Percentiles rank a stretch among this genome's conserved stretches.
These are phyloP conservation scores for Patellifolia procumbens DNA, from an alignment of 179 eudicot genomes.

Conservation along the genomic window DNA sequence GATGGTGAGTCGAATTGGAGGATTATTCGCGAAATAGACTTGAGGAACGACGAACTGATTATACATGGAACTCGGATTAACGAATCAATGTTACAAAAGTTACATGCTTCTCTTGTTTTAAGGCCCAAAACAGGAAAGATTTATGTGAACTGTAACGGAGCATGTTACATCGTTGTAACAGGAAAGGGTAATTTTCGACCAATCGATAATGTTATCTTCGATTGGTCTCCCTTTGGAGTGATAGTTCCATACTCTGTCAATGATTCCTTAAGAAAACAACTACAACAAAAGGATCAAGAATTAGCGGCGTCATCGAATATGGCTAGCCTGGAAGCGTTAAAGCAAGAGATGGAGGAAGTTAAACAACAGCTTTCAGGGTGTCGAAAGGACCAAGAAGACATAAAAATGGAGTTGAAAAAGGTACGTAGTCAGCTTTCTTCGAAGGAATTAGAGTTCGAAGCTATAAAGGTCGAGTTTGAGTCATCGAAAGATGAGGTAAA, in stretches of 20 bases:
- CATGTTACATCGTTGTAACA: conserved; percentile 7
- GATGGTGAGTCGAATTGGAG: neutral
- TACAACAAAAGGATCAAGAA: conserved; percentile 9
- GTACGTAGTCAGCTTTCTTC: neutral
- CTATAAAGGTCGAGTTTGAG: neutral
- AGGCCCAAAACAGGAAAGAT: neutral
- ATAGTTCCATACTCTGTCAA: neutral
- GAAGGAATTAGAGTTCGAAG: neutral
- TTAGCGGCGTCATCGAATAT: neutral
- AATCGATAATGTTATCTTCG: conserved; percentile 27
- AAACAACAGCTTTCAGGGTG: conserved; percentile 6
- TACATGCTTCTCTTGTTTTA: conserved; percentile 23
- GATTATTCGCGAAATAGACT: conserved; percentile 1
- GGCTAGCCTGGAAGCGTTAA: conserved; percentile 15
- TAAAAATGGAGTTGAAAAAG: neutral
- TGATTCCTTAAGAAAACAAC: conserved; percentile 11
- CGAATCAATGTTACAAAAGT: conserved; percentile 18
- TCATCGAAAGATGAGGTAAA: neutral
- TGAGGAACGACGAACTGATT: conserved; percentile 20
- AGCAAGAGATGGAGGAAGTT: conserved; percentile 17
- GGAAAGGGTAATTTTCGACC: conserved; percentile 9
- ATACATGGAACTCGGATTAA: conserved; percentile 25
- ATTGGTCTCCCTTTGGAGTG: conserved; percentile 35
- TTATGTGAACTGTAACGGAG: conserved; percentile 31
- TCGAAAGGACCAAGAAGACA: neutral